Percentiles rank a stretch among this genome's conserved stretches.
Evolutionary conservation across 768 basidiomycete genomes (phyloP).

Genomic region (Suillus placidus): DNA sequence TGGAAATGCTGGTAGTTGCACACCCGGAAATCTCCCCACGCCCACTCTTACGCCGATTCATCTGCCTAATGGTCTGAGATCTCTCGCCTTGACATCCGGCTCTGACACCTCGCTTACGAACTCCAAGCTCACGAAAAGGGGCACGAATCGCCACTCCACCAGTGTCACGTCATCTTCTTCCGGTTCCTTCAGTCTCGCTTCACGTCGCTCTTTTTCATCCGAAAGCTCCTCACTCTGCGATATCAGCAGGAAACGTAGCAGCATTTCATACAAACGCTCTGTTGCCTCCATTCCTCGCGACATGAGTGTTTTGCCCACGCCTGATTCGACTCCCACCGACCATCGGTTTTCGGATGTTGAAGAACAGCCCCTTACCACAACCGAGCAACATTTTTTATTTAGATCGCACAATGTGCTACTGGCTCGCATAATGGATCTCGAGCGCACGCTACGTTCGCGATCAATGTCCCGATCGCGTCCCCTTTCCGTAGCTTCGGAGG

Average conservation of each 20-base stretch:
- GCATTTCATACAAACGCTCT: constrained; percentile 74
- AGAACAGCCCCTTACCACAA: constrained; percentile 60
- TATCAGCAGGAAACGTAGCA: constrained; percentile 53
- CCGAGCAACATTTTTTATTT: constrained; percentile 85
- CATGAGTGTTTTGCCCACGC: constrained; percentile 62
- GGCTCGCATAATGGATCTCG: constrained; percentile 79
- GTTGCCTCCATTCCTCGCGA: constrained; percentile 35
- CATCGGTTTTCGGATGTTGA: constrained; percentile 40
- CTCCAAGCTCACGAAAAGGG: constrained; percentile 1
- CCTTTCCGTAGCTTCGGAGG: constrained; percentile 52
- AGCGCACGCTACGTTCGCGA: constrained; percentile 58
- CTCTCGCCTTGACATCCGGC: constrained; percentile 49
- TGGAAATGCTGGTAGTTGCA: constrained; percentile 44
- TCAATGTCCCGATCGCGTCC: constrained; percentile 49
- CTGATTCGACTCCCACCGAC: constrained; percentile 72
- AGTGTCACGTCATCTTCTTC: constrained; percentile 17
- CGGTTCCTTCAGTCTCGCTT: constrained; percentile 7
- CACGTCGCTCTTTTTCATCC: constrained; percentile 25
- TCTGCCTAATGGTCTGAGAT: constrained; percentile 48
- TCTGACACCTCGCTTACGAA: constrained; percentile 32
- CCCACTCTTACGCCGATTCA: constrained; percentile 56
- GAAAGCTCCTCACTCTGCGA: constrained; percentile 29
- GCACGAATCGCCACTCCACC: constrained; percentile 12
- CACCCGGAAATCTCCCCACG: constrained; percentile 48
- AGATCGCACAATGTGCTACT: constrained; percentile 84